Evolutionary conservation across 2,329 filamentous ascomycete genomes (phyloP), one percentile per base, ranked within the genome.

Genomic region (Eutypa lata): DNA sequence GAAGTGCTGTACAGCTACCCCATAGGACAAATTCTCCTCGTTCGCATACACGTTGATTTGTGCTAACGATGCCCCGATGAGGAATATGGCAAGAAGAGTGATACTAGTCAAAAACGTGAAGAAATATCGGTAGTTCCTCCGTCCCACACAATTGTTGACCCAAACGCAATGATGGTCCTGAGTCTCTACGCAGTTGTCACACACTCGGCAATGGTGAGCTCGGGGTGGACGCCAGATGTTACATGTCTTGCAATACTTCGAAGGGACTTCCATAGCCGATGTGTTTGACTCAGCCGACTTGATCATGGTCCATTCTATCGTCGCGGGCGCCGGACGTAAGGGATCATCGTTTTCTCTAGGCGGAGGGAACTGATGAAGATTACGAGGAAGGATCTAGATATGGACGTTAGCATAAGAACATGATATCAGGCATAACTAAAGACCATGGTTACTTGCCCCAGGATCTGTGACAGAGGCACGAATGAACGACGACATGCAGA

Each of bases 81-180:
- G 79, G 63, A 89, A 93, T 16, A 91, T 66, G 0, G 87, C 82
- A 18, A 97, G 79, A 33, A 97, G 60, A 0, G 90, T 91, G n/a
- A 84, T 85, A 14, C 87, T 85, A 50, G 84, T 84, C 59, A 99
- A 86, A 71, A 97, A 99, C 11, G 89, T 83, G 69, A 97, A 97
- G 73, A 99, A 99, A 71, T 93, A 97, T 58, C 94, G 90, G 74
- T 99, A 99, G 74, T 99, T 99, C 64, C 94, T 90, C 60, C 93
- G 88, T 43, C 94, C 94, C 48, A 99, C 88, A 61, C 94, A 99
- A 70, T 99, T 99, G 74, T 99, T 99, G 58, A 99, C 83, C 94
- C 94, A 99, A 16, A 97, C 92, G 66, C 94, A 99, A 72, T 99
- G 94, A 67, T 99, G 94, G 66, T 99, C 94, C 61, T 97, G 91